Evolutionary conservation across 1,284 basidiomycete species (phyloP).

Genomic region (Pseudozyma hubeiensis): DNA sequence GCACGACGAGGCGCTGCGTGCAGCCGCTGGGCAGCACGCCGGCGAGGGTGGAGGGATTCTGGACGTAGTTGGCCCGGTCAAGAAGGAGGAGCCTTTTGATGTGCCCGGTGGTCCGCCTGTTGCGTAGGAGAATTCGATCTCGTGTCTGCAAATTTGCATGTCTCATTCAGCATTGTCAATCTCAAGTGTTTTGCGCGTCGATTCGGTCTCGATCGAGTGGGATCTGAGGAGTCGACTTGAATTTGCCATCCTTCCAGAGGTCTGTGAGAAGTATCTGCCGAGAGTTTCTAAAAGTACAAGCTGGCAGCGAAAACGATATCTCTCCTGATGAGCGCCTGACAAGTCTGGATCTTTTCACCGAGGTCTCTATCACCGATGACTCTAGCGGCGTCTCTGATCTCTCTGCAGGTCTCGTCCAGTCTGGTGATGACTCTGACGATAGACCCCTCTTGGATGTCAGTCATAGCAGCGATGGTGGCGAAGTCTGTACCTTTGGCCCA

Average conservation of each 20-base stretch:
- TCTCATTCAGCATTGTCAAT: no score
- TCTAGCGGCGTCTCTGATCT: conserved; percentile 94
- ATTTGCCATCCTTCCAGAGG: no score
- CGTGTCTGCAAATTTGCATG: neutral
- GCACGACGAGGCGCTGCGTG: conserved; percentile 25
- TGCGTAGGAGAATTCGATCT: conserved; percentile 9
- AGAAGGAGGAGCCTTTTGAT: conserved; percentile 21
- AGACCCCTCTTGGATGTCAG: conserved; percentile 95
- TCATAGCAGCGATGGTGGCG: conserved; percentile 89
- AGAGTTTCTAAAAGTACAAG: conserved; percentile 55
- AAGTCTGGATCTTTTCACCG: conserved; percentile 97
- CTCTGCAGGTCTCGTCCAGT: conserved; percentile 94
- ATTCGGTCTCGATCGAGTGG: no score
- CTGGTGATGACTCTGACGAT: conserved; percentile 96
- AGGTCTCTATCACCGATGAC: conserved; percentile 96
- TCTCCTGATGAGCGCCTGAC: conserved; percentile 82
- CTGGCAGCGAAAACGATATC: conserved; percentile 67
- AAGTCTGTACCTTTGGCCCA: conserved; percentile 99
- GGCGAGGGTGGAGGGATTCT: neutral
- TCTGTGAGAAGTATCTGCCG: no score
- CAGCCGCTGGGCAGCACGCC: conserved; percentile 1
- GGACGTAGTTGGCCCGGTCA: neutral
- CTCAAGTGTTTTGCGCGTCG: no score
- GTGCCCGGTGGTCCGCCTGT: conserved; percentile 35
- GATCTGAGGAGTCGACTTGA: no score